These are phyloP conservation scores for Auriscalpium vulgare DNA, from an alignment of 768 basidiomycete genomes.

Conservation along the genomic window DNA sequence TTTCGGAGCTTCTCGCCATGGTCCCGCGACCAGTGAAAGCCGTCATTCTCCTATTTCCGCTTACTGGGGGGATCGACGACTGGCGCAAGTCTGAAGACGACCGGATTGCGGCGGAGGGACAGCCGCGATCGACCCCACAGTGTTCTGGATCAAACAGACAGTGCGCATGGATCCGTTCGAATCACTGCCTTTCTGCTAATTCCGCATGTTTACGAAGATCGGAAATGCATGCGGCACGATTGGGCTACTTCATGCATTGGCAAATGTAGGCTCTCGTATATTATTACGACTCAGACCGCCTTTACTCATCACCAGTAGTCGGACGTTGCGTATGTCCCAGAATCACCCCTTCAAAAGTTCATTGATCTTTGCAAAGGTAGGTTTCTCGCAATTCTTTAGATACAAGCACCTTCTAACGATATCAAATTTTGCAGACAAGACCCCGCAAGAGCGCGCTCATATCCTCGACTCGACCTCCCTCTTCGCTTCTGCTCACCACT, in stretches of 20 bases:
- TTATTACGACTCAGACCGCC: neutral
- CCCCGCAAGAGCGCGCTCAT: conserved; percentile 66
- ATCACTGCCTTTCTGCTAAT: neutral
- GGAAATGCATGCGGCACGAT: conserved; percentile 26
- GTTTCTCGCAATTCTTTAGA: neutral
- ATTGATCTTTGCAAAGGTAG: conserved; percentile 55
- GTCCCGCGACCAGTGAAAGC: conserved; percentile 76
- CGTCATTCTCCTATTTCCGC: conserved; percentile 80
- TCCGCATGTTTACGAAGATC: conserved; percentile 16
- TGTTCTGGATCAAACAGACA: conserved; percentile 90
- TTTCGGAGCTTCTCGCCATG: conserved; percentile 52
- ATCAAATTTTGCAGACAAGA: conserved; percentile 38
- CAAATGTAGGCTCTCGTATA: conserved; percentile 48
- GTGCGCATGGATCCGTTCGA: conserved; percentile 30
- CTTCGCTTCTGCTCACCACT: conserved; percentile 71
- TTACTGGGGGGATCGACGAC: conserved; percentile 39
- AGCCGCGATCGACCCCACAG: conserved; percentile 47
- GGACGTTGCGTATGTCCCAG: conserved; percentile 45
- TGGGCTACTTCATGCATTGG: conserved; percentile 37
- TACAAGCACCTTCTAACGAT: neutral
- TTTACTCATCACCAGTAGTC: conserved; percentile 32
- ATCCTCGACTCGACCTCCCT: conserved; percentile 68
- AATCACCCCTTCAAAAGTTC: conserved; percentile 57
- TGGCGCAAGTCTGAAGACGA: conserved; percentile 55
- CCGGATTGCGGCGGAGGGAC: conserved; percentile 37